A percentile compares a stretch with the other conserved stretches of the same genome.
These are phyloP conservation scores for Solanum ossicruentum DNA, from an alignment of 257 asterid species.

Conservation along the genomic window DNA sequence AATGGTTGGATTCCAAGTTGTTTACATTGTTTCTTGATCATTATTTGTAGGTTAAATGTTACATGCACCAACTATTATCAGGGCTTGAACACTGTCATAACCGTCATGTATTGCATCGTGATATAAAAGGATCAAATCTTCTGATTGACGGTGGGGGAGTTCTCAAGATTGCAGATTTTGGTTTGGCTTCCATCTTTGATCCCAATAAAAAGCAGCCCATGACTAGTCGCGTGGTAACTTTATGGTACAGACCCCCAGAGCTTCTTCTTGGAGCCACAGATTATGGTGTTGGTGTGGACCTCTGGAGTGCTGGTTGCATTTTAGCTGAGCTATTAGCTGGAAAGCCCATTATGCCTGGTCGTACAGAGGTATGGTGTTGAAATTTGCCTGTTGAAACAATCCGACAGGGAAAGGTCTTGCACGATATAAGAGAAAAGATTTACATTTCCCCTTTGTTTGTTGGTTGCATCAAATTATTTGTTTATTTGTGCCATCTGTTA, in stretches of 20 bases:
- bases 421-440: neutral
- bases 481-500: neutral
- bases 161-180: constrained; percentile 84
- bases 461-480: neutral
- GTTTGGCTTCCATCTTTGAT: constrained; percentile 67
- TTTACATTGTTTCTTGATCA: constrained; percentile 10
- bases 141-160: constrained; percentile 60
- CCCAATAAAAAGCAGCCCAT: constrained; percentile 71
- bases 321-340: constrained; percentile 79
- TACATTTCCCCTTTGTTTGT: neutral
- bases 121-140: constrained; percentile 84
- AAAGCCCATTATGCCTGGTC: constrained; percentile 89
- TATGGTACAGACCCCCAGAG: constrained; percentile 92
- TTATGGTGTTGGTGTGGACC: constrained; percentile 84
- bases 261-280: constrained; percentile 83
- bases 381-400: neutral
- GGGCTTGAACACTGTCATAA: constrained; percentile 88
- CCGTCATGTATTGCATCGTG: constrained; percentile 72
- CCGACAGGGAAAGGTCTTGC: neutral
- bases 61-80: constrained; percentile 59
- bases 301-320: constrained; percentile 93
- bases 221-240: constrained; percentile 88
- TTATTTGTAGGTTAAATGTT: constrained; percentile 65
- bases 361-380: constrained; percentile 54
- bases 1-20: constrained; percentile 1